Conservation (phyloP, 345 rosid genomes). For the Syzygium jambos region DNA sequence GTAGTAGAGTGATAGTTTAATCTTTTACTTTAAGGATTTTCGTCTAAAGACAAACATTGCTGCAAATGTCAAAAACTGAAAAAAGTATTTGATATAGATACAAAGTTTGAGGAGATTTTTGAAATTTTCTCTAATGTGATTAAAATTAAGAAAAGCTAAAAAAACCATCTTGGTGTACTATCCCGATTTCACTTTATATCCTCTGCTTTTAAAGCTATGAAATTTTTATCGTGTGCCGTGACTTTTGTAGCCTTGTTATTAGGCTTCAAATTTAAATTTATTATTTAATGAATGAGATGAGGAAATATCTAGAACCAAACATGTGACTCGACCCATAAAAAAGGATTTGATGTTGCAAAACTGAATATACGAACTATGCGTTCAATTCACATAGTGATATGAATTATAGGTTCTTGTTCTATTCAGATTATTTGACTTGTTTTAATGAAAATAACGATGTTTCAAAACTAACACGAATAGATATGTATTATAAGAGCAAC, state of each 20-base stretch:
- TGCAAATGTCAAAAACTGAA: neutral
- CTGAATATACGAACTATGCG: neutral
- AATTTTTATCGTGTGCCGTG: neutral
- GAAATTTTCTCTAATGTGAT: neutral
- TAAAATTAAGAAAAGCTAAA: too few relatives aligned
- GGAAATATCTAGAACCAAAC: neutral
- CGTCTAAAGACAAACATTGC: neutral
- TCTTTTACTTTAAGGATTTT: too few relatives aligned
- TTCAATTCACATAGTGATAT: too few relatives aligned
- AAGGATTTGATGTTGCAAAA: neutral
- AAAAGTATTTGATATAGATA: neutral
- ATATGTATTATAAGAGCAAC: neutral
- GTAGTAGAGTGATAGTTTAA: neutral
- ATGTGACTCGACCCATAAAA: neutral
- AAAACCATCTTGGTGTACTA: neutral
- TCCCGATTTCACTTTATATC: neutral
- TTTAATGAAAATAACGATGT: neutral
- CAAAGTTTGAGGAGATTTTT: neutral
- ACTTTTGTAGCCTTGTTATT: neutral
- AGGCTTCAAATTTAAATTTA: neutral
- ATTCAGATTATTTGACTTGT: neutral
- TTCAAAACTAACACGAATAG: too few relatives aligned
- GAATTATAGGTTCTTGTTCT: neutral
- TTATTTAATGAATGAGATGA: neutral
- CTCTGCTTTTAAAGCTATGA: neutral